Conservation (phyloP, 1,284 basidiomycete genomes). For the Rhizoctonia solani region DNA sequence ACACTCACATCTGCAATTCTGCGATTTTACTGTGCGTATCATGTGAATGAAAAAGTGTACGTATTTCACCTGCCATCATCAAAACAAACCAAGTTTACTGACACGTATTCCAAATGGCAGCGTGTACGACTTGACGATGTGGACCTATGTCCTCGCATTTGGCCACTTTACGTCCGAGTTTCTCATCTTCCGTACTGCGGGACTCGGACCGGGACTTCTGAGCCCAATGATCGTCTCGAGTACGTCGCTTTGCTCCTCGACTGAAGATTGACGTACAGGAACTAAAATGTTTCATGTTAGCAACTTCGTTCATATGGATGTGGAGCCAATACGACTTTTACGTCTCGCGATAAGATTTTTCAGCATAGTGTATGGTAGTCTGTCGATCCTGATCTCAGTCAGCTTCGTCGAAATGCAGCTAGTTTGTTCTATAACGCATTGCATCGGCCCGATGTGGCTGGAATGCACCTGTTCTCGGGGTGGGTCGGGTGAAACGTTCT, state of each 20-base stretch:
- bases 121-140: conserved; percentile 86
- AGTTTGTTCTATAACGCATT: neutral
- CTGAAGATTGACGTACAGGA: conserved; percentile 7
- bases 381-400: too few species aligned
- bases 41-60: conserved; percentile 79
- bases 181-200: conserved; percentile 80
- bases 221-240: conserved; percentile 86
- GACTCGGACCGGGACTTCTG: conserved; percentile 64
- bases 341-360: conserved; percentile 27
- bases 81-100: too few species aligned
- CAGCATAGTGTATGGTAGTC: too few species aligned
- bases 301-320: conserved; percentile 80
- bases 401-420: neutral
- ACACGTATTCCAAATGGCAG: conserved; percentile 49
- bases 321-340: conserved; percentile 73
- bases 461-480: too few species aligned
- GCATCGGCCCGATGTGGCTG: neutral
- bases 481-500: too few species aligned
- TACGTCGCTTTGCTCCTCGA: conserved; percentile 52
- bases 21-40: conserved; percentile 82
- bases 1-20: conserved; percentile 82
- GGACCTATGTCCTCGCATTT: conserved; percentile 88
- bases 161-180: conserved; percentile 87
- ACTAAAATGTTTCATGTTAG: conserved; percentile 49
- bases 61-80: conserved; percentile 43